A percentile compares a stretch with the other conserved stretches of the same genome.
Conservation (phyloP, 2,329 filamentous ascomycete species). For the Sarocladium brachiariae region DNA sequence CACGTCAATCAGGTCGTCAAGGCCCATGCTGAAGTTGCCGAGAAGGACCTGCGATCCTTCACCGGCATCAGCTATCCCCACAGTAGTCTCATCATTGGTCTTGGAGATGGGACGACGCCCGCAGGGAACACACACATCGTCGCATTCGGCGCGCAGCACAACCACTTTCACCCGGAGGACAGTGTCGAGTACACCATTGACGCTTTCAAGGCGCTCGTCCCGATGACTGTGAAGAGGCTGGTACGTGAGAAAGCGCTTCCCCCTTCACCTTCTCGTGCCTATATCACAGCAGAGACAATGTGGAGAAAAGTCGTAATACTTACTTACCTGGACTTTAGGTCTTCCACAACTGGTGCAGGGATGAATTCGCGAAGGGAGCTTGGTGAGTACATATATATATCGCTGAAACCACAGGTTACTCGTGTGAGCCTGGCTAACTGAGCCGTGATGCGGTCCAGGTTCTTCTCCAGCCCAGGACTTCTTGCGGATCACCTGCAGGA, state of each 20-base stretch:
- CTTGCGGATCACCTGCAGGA: conserved; percentile 27
- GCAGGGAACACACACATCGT: conserved; percentile 41
- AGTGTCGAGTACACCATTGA: conserved; percentile 26
- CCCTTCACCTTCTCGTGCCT: no score
- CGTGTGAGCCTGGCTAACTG: no score
- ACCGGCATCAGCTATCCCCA: conserved; percentile 35
- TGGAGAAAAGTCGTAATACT: neutral
- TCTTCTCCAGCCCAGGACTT: conserved; percentile 29
- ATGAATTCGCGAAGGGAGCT: conserved; percentile 39
- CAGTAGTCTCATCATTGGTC: conserved; percentile 34
- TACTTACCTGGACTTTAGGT: conserved; percentile 19
- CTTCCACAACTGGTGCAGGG: conserved; percentile 42
- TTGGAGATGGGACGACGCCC: conserved; percentile 37
- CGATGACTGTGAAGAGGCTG: conserved; percentile 16
- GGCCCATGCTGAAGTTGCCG: conserved; percentile 14
- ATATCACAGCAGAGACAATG: no score
- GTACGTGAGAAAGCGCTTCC: neutral
- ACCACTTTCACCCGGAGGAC: conserved; percentile 37
- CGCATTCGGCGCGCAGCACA: conserved; percentile 18
- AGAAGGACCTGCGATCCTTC: conserved; percentile 32
- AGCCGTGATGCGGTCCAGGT: conserved; percentile 15
- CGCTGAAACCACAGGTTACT: no score
- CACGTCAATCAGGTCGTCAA: conserved; percentile 16
- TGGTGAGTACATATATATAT: conserved; percentile 24
- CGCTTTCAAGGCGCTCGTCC: conserved; percentile 27